Evolutionary conservation across 2,329 filamentous ascomycete species (phyloP).

Genomic region (Cadophora sp.): DNA sequence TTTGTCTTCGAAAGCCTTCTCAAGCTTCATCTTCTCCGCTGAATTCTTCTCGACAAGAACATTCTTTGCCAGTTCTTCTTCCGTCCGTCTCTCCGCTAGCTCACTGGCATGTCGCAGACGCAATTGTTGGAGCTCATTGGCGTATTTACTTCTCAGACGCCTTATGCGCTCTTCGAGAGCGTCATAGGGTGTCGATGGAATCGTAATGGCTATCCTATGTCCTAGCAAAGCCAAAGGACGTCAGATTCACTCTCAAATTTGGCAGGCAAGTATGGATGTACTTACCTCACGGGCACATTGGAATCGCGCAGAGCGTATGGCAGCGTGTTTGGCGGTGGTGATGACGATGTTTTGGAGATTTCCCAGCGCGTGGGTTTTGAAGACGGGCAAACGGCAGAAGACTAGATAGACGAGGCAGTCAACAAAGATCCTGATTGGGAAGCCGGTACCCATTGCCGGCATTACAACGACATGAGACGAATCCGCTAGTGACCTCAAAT

Average conservation of each 20-base stretch:
- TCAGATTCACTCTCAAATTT: neutral
- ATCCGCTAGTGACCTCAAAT: neutral
- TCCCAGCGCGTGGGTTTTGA: neutral
- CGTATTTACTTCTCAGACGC: neutral
- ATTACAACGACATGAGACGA: neutral
- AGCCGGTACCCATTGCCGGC: neutral
- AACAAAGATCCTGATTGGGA: conserved; percentile 1
- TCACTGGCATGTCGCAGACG: neutral
- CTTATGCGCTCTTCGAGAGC: conserved; percentile 2
- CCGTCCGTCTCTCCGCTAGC: neutral
- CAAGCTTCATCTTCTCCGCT: neutral
- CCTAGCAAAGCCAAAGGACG: too few species aligned
- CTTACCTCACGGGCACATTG: neutral
- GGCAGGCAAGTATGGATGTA: neutral
- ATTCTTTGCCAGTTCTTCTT: neutral
- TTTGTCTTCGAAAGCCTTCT: neutral
- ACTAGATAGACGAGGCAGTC: conserved; percentile 5
- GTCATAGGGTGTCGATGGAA: neutral
- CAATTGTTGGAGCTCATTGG: neutral
- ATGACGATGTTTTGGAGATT: neutral
- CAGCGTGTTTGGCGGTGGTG: too few species aligned
- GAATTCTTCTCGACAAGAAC: neutral
- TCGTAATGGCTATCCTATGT: neutral
- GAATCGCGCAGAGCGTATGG: too few species aligned
- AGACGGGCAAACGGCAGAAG: neutral